Evolutionary conservation across 208 protist genomes (phyloP), one percentile per base, ranked within the genome.

Genomic region (Phytomonas sp.): DNA sequence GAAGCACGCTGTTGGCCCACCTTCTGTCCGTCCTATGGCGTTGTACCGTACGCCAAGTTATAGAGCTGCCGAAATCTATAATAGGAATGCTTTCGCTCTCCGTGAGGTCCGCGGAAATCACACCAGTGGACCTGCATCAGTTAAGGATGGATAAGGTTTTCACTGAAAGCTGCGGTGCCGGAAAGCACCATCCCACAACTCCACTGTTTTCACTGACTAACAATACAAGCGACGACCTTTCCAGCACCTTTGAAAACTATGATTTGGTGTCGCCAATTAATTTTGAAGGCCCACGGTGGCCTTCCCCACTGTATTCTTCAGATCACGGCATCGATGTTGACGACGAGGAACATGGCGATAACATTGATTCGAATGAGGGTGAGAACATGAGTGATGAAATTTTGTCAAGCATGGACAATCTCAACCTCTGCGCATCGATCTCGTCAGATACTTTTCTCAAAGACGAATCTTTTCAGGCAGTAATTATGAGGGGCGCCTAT

Each of bases 11-110:
- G 26, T 40, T 82, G 11, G 81, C 76, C 46, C 85, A 82, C 63
- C 66, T 89, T 17, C 75, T 91, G 37, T 69, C 79, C 0, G 80
- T 94, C 56, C 32, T 94, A 30, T 76, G 72, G 73, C 80, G 80
- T 31, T 88, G 82, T 63, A 79, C 75, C 1, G 71, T 72, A 53
- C 78, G 78, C 1, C 30, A 51, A 5, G 73, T 80, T 28, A 28
- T 79, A 31, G 53, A 64, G 8, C 46, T 82, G 53, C 70, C 75
- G 1, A 72, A 62, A 4, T 63, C 53, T 43, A 60, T 77, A 56
- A 56, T 56, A 56, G 46, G 17, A 11, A 70, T 85, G 23, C 43
- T 43, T 15, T 32, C 67, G 26, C 62, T 84, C 13, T 74, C 74
- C 0, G 26, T 60, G 34, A 62, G 75, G 33, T 77, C 53, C 15